phyloP scores from a whole-genome alignment of 2,329 filamentous ascomycete species.

The Diaporthe australafricana region DNA sequence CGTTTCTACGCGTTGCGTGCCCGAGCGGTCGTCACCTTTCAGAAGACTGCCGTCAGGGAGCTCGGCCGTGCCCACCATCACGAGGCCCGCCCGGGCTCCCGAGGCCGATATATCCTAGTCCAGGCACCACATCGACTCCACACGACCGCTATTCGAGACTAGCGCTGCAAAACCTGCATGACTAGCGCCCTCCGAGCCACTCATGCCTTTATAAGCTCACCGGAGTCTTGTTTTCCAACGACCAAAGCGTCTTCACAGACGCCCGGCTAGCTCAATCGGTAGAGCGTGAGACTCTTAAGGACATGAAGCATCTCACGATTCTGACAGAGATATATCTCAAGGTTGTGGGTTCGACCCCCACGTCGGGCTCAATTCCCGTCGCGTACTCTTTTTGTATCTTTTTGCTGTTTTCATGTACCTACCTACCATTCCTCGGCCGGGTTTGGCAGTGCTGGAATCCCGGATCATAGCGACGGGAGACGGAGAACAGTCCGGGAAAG shows the following conservation, averaged over 20 bases:
- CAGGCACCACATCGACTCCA: neutral
- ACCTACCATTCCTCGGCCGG: no score
- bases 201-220: neutral
- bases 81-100: neutral
- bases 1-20: neutral
- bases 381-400: neutral
- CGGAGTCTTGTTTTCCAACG: neutral
- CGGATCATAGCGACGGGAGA: no score
- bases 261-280: constrained; percentile 76
- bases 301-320: constrained; percentile 21
- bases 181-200: no score
- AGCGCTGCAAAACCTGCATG: neutral
- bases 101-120: neutral
- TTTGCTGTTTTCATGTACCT: no score
- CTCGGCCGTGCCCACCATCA: neutral
- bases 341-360: constrained; percentile 37
- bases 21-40: neutral
- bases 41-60: neutral
- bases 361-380: constrained; percentile 32
- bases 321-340: constrained; percentile 30
- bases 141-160: neutral
- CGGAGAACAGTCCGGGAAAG: no score
- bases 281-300: constrained; percentile 78
- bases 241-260: constrained; percentile 28
- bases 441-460: no score